Conservation (phyloP, 306 rosid genomes). For the Dicorynia guianensis region DNA sequence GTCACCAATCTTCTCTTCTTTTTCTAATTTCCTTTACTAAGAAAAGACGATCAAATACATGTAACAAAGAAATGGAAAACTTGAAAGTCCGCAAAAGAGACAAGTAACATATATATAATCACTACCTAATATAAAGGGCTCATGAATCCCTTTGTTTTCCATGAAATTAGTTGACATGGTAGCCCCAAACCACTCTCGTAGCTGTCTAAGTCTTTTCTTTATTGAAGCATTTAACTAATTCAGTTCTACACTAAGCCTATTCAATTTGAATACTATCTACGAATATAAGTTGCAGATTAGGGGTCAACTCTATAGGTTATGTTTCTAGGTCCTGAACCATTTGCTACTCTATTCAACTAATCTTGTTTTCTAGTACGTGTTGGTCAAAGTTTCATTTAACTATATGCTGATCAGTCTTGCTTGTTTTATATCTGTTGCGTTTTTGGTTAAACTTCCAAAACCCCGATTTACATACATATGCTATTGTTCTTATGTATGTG, state of each 20-base stretch:
- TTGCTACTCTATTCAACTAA: constrained; percentile 5
- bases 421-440: no score
- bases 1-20: neutral
- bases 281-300: neutral
- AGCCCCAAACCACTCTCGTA: no score
- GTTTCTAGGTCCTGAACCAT: neutral
- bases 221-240: no score
- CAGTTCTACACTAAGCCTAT: no score
- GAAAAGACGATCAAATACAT: constrained; percentile 7
- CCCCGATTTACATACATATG: neutral
- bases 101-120: neutral
- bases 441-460: no score
- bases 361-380: neutral
- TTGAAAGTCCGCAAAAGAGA: constrained; percentile 4
- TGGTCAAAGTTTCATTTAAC: constrained; percentile 16
- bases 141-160: no score
- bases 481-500: constrained; percentile 7
- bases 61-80: neutral
- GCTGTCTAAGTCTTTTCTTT: no score
- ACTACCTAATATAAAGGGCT: neutral
- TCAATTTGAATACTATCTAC: no score
- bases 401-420: neutral
- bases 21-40: neutral
- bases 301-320: neutral
- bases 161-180: no score